Evolutionary conservation across 192 early-diverging fungal genomes (phyloP).

Genomic region (Backusella morwellensis): DNA sequence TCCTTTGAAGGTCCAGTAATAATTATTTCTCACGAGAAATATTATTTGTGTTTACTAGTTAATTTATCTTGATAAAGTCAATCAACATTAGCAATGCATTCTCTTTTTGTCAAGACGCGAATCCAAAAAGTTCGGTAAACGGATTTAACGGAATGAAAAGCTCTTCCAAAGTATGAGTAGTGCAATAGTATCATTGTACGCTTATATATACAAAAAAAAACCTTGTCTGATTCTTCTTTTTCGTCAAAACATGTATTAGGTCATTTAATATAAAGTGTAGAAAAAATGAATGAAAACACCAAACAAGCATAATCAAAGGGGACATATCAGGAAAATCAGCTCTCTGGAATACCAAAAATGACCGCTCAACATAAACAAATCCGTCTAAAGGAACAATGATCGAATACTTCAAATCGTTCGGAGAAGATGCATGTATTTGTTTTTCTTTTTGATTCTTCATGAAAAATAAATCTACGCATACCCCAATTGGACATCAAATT

Average conservation of each 20-base stretch:
- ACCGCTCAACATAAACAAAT: slow-evolving; percentile 25
- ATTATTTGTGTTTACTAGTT: neutral
- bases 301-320: neutral
- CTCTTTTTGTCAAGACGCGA: neutral
- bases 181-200: neutral
- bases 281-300: neutral
- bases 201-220: neutral
- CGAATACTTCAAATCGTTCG: slow-evolving; percentile 14
- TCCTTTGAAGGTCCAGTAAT: neutral
- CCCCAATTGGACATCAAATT: slow-evolving; percentile 41
- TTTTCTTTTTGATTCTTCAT: neutral
- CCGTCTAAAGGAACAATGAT: slow-evolving; percentile 41
- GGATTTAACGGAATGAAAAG: neutral
- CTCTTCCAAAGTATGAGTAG: neutral
- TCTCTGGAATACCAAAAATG: slow-evolving; percentile 57
- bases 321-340: slow-evolving; percentile 27
- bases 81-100: neutral
- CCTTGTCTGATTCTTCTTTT: neutral
- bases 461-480: neutral
- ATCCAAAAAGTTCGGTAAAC: neutral
- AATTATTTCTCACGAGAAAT: neutral
- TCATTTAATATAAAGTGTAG: neutral
- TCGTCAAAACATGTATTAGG: neutral
- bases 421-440: neutral
- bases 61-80: neutral